phyloP scores from a whole-genome alignment of 768 basidiomycete genomes.

The Harrya chromipes region DNA sequence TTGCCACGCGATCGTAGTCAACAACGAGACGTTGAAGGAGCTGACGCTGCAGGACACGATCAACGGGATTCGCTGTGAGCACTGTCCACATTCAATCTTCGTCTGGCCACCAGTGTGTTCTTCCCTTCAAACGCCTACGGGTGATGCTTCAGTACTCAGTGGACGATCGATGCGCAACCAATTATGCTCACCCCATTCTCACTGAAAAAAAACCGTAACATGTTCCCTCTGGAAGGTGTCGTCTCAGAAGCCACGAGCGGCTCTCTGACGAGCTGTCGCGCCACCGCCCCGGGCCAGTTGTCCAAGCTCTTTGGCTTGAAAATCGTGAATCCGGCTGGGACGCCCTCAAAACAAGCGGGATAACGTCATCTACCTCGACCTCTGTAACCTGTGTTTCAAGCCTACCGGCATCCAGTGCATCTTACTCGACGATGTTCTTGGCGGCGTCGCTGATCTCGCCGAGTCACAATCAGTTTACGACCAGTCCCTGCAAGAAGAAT shows the following conservation, averaged over 20 bases:
- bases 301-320: constrained; percentile 46
- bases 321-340: constrained; percentile 49
- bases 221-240: constrained; percentile 58
- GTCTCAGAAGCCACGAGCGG: constrained; percentile 61
- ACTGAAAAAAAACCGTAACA: constrained; percentile 39
- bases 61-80: not conserved
- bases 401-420: constrained; percentile 60
- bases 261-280: constrained; percentile 55
- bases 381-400: constrained; percentile 56
- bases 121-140: constrained; percentile 81
- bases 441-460: constrained; percentile 42
- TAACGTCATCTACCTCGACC: constrained; percentile 46
- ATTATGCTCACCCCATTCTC: constrained; percentile 76
- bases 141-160: not conserved
- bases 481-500: constrained; percentile 54
- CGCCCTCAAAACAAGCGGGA: constrained; percentile 48
- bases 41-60: constrained; percentile 47
- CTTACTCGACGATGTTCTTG: constrained; percentile 72
- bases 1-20: constrained; percentile 69
- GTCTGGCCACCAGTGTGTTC: constrained; percentile 69
- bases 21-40: no score
- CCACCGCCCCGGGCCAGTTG: constrained; percentile 55
- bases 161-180: constrained; percentile 23
- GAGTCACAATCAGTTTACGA: constrained; percentile 58
- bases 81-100: constrained; percentile 55